Base-by-base conservation (phyloP, 2,329 filamentous ascomycete genomes). In the Nemania abortiva region DNA sequence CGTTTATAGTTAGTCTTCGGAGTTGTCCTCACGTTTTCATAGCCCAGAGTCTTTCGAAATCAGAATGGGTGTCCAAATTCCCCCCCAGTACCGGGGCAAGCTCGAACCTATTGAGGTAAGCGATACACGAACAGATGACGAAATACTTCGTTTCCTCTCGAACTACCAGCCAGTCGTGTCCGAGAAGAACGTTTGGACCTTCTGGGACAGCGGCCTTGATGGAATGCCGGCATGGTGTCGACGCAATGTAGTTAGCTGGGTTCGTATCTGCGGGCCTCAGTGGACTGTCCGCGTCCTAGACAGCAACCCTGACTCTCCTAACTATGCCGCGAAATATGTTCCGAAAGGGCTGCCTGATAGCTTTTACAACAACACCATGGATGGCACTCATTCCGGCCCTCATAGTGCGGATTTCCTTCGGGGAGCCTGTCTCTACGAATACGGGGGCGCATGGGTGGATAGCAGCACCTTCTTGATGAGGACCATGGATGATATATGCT, bases 231-330 rank as follows among this genome's bases (percentile, higher is more conserved):
- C 63, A 6, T 83, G 81, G 81, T 80, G 77, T 34, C 76, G 79
- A 57, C 79, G 80, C 52, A 84, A 83, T 50, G 78, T 84, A 45
- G 74, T 78, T 22, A 75, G 79, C 68, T 84, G 82, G 82, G 78
- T 81, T 22, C 79, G 80, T 20, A 77, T 81, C 22, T 78, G 79
- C 45, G 80, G 78, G 3, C 72, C 78, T 0, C 76, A 75, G 0
- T 84, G 82, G 82, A 81, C 78, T 6, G 74, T 84, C 11, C 81
- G 82, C 3, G 76, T 84, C 1, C 75, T 84, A 20, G 81, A 84
- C 61, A 75, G 71, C 1, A 76, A 79, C 2, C 76, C 77, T 0
- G 74, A 71, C 13, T 83, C 81, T 4, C 77, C 79, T 5, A 81
- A 81, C 53, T 76, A 84, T 55, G 79, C 79, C 2, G 73, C 78